Base-by-base conservation (phyloP, 1,139 yeast species). In the Diutina mesorugosa region DNA sequence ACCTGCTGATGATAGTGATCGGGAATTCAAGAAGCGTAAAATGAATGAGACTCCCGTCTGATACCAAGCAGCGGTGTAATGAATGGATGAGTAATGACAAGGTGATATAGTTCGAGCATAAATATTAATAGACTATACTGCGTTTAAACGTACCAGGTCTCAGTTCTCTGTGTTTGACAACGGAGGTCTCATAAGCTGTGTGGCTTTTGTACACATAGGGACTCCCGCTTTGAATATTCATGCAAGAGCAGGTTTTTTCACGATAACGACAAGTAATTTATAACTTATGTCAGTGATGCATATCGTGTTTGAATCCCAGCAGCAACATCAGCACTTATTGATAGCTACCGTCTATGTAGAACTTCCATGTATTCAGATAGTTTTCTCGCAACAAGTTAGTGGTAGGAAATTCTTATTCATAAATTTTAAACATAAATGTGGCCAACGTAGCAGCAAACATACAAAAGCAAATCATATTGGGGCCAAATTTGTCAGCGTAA, bases 401-500 rank as follows among this genome's bases (percentile, higher is more conserved):
- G 48, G 16, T 18, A 7, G 6, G 14, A 4, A 47, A 10, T 8
- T 26, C 16, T 28, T 38, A 51, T n/a, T 41, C 47, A 21, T 7
- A 35, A n/a, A 38, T 14, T 18, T 41, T 81, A 66, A 85, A 83
- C 28, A 84, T 65, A 67, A 88, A 90, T 28, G 95, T 85, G 56
- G 83, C 77, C 41, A 87, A 80, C 12, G 91, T 83, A 4, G 96
- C 85, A 3, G 84, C 72, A 8, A 88, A 85, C 62, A 93, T 74
- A 57, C 86, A 86, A 29, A 72, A 70, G 73, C 97, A 91, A 58
- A 93, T 83, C 69, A 84, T 77, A 60, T 87, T 85, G 26, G 98
- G 98, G 1, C 99, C 99, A 62, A 85, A 69, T 65, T 79, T 83
- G 71, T 93, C 99, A 63, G 89, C 96, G 66, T 93, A 93, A 60